Evolutionary conservation across 208 protist species (phyloP), one percentile per base, ranked within the genome.

Genomic region (Trypanosoma boissoni): DNA sequence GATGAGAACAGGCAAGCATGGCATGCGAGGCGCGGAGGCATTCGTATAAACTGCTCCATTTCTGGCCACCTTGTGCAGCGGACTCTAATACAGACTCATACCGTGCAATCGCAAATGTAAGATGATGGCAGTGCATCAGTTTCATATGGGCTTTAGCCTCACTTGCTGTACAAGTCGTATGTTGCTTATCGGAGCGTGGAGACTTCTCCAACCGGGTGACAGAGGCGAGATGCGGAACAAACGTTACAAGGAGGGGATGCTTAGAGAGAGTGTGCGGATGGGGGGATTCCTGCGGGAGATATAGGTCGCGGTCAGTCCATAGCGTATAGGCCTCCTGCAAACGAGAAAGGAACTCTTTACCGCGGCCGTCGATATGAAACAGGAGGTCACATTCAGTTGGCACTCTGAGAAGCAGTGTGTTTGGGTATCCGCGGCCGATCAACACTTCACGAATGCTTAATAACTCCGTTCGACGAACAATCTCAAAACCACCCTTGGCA

Each of bases 371-470:
- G 21, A 80, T 45, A 43, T 68, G 62, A 51, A 89, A 72, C 66
- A 79, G 85, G 72, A 89, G 80, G 64, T 85, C 82, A 65, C 83
- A 83, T 59, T 85, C 82, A 4, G 59, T 64, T 24, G 78, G 77
- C 28, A 85, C 68, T 16, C 57, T 65, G 18, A 89, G 66, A 54
- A 89, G 64, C 36, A 89, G 43, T 8, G 75, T 68, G 70, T 85
- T 70, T 2, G 75, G 72, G 62, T 89, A 77, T 21, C 39, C 39
- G 18, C 21, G 39, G 51, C 62, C 64, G 10, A 77, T 23, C 24
- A 72, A 75, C 43, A 85, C 73, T 21, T 65, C 66, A 23, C 41
- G 66, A 14, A 89, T 34, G 44, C 77, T 66, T 23, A 60, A 64
- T 62, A 89, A 54, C 50, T 78, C 67, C 5, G 75, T 83, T 18